phyloP scores from a whole-genome alignment of 192 early-diverging fungal species.

The Allomyces arbusculus region DNA sequence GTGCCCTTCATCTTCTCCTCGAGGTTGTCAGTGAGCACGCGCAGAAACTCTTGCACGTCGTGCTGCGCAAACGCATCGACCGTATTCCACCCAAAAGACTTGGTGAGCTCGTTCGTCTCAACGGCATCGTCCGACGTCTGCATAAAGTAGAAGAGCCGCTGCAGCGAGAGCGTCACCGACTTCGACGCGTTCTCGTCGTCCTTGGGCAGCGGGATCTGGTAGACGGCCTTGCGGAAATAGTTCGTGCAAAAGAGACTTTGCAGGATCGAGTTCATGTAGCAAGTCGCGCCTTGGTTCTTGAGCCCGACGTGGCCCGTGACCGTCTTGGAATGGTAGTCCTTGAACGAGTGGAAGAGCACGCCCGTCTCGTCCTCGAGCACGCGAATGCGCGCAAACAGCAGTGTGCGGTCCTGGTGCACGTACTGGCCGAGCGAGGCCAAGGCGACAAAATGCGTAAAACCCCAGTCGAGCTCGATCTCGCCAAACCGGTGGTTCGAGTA shows the following conservation, averaged over 20 bases:
- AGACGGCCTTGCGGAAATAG: slow-evolving; percentile 79
- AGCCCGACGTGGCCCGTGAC: slow-evolving; percentile 83
- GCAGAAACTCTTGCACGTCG: slow-evolving; percentile 97
- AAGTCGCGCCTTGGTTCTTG: slow-evolving; percentile 93
- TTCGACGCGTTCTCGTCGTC: slow-evolving; percentile 70
- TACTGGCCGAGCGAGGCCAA: slow-evolving; percentile 28
- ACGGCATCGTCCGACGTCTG: slow-evolving; percentile 51
- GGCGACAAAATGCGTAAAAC: slow-evolving; percentile 63
- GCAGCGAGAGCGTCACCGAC: slow-evolving; percentile 72
- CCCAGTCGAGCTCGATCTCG: slow-evolving; percentile 77
- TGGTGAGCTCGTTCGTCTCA: slow-evolving; percentile 84
- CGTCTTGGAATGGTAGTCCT: slow-evolving; percentile 77
- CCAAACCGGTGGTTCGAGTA: slow-evolving; percentile 64
- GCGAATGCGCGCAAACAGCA: slow-evolving; percentile 50
- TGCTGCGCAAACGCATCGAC: slow-evolving; percentile 91
- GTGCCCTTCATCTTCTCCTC: slow-evolving; percentile 97
- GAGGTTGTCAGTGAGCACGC: slow-evolving; percentile 88
- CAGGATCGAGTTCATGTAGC: slow-evolving; percentile 97
- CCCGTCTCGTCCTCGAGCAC: slow-evolving; percentile 73
- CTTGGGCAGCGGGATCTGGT: slow-evolving; percentile 59
- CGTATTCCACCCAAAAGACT: slow-evolving; percentile 96
- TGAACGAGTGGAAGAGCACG: slow-evolving; percentile 86
- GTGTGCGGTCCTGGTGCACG: slow-evolving; percentile 40
- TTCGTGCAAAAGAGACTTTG: slow-evolving; percentile 90
- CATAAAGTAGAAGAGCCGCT: slow-evolving; percentile 84